Evolutionary conservation across 495 filamentous ascomycete species (phyloP).

Genomic region (Tuber microsphaerosporum): DNA sequence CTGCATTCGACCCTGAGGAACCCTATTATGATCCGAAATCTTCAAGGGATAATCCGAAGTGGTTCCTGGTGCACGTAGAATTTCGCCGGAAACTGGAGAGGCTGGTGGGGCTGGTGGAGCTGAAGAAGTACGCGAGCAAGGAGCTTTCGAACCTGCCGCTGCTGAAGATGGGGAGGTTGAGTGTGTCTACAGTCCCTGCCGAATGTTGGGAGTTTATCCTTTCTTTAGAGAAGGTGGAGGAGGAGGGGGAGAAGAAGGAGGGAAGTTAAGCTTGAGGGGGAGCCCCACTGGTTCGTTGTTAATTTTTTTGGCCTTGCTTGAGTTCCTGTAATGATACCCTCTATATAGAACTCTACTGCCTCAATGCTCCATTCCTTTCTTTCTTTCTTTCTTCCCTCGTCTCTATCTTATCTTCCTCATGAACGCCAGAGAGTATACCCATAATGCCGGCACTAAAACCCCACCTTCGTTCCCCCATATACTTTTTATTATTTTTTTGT

Average conservation of each 20-base stretch:
- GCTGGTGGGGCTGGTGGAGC: constrained; percentile 64
- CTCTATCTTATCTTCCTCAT: background rate
- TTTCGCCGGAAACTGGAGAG: constrained; percentile 73
- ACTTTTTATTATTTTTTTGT: background rate
- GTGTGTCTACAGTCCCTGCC: constrained; percentile 68
- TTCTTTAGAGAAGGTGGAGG: constrained; percentile 44
- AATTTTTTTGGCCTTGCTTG: background rate
- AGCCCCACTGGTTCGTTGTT: background rate
- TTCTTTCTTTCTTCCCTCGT: background rate
- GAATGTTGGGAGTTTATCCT: constrained; percentile 77
- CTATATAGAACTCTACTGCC: background rate
- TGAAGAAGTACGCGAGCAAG: constrained; percentile 59
- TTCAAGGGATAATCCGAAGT: constrained; percentile 70
- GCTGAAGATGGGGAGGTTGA: constrained; percentile 69
- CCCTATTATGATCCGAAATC: constrained; percentile 79
- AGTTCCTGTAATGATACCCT: background rate
- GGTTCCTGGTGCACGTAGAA: constrained; percentile 80
- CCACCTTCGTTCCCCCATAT: background rate
- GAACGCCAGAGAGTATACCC: background rate
- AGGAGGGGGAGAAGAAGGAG: background rate
- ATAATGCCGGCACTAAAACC: background rate
- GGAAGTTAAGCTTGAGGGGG: background rate
- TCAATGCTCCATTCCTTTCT: background rate
- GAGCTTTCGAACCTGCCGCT: constrained; percentile 75
- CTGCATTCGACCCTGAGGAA: constrained; percentile 66